These are phyloP conservation scores for Cladorrhinum samala DNA, from an alignment of 495 filamentous ascomycete genomes.

Conservation along the genomic window DNA sequence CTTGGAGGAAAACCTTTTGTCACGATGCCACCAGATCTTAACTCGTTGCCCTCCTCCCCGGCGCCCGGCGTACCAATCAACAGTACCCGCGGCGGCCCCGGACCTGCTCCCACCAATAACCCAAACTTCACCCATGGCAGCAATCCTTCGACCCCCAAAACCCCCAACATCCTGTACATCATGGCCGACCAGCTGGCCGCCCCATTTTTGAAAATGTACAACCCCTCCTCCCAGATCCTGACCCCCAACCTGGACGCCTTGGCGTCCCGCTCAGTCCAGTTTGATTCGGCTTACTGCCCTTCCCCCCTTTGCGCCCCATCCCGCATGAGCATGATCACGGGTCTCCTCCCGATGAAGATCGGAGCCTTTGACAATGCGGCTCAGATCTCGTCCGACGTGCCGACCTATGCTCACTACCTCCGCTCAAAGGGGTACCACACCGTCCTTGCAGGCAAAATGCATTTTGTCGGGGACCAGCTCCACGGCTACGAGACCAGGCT, in stretches of 20 bases:
- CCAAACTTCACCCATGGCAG: slow-evolving; percentile 6
- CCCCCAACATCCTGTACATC: slow-evolving; percentile 43
- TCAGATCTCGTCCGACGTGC: slow-evolving; percentile 64
- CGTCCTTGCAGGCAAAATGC: slow-evolving; percentile 89
- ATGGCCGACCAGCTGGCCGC: slow-evolving; percentile 93
- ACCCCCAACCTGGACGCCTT: slow-evolving; percentile 82
- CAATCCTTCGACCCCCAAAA: too few species aligned
- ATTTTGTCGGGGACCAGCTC: slow-evolving; percentile 87
- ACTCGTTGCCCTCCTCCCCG: slow-evolving; percentile 42
- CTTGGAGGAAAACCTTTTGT: too few species aligned
- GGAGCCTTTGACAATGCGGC: slow-evolving; percentile 83
- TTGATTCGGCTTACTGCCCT: slow-evolving; percentile 85
- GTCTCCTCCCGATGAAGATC: slow-evolving; percentile 79
- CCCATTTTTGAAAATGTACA: slow-evolving; percentile 76
- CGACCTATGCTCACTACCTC: slow-evolving; percentile 85
- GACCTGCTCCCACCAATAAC: slow-evolving; percentile 1
- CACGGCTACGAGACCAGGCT: slow-evolving; percentile 84
- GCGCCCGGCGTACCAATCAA: slow-evolving; percentile 10
- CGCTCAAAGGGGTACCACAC: slow-evolving; percentile 82
- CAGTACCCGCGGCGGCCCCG: not conserved
- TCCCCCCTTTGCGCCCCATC: slow-evolving; percentile 84
- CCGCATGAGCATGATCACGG: slow-evolving; percentile 82
- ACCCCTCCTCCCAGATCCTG: slow-evolving; percentile 71
- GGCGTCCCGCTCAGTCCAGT: slow-evolving; percentile 70
- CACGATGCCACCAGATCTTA: slow-evolving; percentile 50